Percentiles rank a stretch among this genome's conserved stretches.
Evolutionary conservation across 2,329 filamentous ascomycete species (phyloP).

Genomic region (Geoglossum cookeanum): DNA sequence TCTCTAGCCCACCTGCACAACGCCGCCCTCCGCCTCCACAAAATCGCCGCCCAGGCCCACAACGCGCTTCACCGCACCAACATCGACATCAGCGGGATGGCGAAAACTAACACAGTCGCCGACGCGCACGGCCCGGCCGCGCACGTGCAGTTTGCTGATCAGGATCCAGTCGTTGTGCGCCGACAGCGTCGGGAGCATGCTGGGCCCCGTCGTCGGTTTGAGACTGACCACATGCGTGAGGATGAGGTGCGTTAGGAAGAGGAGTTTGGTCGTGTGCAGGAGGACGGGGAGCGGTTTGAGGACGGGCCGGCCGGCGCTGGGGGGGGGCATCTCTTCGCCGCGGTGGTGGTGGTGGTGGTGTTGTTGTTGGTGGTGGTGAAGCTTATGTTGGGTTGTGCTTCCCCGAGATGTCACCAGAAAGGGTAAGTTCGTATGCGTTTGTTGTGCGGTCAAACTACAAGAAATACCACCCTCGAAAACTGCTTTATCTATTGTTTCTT

Average conservation of each 20-base stretch:
- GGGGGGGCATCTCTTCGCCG: neutral
- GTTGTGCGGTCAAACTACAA: too few species aligned
- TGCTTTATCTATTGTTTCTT: too few species aligned
- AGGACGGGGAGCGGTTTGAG: neutral
- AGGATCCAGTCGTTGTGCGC: constrained; percentile 48
- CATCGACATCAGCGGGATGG: constrained; percentile 46
- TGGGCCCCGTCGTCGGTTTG: constrained; percentile 47
- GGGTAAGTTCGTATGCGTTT: neutral
- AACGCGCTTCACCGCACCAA: constrained; percentile 59
- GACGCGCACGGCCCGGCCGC: constrained; percentile 48
- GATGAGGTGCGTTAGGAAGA: constrained; percentile 12
- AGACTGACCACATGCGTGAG: constrained; percentile 42
- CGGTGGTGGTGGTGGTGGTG: neutral
- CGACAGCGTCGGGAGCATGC: constrained; percentile 75
- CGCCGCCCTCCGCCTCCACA: constrained; percentile 25
- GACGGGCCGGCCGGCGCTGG: neutral
- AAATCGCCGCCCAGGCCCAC: constrained; percentile 48
- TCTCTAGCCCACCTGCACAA: constrained; percentile 16
- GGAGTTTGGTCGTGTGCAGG: neutral
- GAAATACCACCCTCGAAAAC: too few species aligned
- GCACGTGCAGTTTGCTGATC: constrained; percentile 45
- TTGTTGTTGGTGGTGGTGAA: neutral
- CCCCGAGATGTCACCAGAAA: neutral
- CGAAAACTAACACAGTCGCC: constrained; percentile 70
- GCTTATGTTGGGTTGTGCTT: neutral